phyloP scores from a whole-genome alignment of 1,284 basidiomycete species.

The Moesziomyces aphidis region DNA sequence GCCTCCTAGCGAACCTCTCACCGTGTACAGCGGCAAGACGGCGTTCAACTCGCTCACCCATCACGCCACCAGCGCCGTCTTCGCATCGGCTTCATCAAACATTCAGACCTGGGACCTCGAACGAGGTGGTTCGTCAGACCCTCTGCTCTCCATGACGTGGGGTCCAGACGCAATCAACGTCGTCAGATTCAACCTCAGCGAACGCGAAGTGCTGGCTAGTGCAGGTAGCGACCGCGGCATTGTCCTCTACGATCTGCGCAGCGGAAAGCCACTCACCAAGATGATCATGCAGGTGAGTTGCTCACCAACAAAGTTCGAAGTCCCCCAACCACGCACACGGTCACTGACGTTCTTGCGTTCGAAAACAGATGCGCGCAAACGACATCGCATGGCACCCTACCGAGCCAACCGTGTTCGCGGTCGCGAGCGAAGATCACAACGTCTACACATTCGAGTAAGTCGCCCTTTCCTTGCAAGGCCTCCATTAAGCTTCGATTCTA shows the following conservation, averaged over 20 bases:
- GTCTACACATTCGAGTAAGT: slow-evolving; percentile 90
- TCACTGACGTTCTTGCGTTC: background rate
- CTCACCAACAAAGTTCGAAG: background rate
- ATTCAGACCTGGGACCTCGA: slow-evolving; percentile 99
- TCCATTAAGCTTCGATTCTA: background rate
- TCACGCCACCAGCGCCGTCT: slow-evolving; percentile 85
- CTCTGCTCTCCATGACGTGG: slow-evolving; percentile 62
- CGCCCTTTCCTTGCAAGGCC: no score
- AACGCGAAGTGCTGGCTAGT: slow-evolving; percentile 90
- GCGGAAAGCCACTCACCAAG: slow-evolving; percentile 90
- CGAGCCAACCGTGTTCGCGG: slow-evolving; percentile 87
- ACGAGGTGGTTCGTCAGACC: slow-evolving; percentile 76
- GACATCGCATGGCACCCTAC: slow-evolving; percentile 94
- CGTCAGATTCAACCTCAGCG: slow-evolving; percentile 92
- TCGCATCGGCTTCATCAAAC: slow-evolving; percentile 91
- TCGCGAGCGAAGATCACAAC: slow-evolving; percentile 98
- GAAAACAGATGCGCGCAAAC: slow-evolving; percentile 73
- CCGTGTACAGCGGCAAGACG: slow-evolving; percentile 59
- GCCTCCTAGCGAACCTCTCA: slow-evolving; percentile 57
- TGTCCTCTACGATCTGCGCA: slow-evolving; percentile 94
- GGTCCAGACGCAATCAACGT: slow-evolving; percentile 83
- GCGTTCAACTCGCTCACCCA: slow-evolving; percentile 86
- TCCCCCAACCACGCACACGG: no score
- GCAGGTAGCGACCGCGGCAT: slow-evolving; percentile 95
- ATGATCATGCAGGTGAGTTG: slow-evolving; percentile 84